Evolutionary conservation across 139 green algal species (phyloP), one percentile per base, ranked within the genome.

Genomic region (Monoraphidium neglectum): DNA sequence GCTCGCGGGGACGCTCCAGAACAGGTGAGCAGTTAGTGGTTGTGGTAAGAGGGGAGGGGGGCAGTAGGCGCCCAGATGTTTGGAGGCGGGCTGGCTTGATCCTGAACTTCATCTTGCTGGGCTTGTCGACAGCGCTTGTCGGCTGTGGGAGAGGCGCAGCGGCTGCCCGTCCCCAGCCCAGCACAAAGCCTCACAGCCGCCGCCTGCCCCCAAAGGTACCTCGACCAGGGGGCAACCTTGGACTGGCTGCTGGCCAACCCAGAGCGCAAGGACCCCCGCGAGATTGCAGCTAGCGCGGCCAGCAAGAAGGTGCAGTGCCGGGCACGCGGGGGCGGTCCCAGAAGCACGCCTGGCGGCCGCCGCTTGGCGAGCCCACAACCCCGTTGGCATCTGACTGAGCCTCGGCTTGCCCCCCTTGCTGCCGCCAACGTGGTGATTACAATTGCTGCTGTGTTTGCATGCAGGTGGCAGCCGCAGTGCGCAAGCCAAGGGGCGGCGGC

Each of bases 21-120:
- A 87, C 83, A 81, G n/a, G n/a, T n/a, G n/a, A n/a, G n/a, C n/a
- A 76, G 74, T 80, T 62, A 78, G 72, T n/a, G n/a, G n/a, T 23
- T 0, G 30, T 70, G 35, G n/a, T 13, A 24, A 18, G 28, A 70
- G 33, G 63, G n/a, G 28, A 72, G 12, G 28, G 12, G 28, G 40
- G 63, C 63, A 46, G 46, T 18, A 8, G 10, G 10, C 15, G 16
- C 59, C 59, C 35, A 28, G n/a, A 66, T 16, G 59, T 18, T 13
- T 28, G 35, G 33, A 30, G 16, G 59, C 21, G 36, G 18, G 12
- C 59, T 30, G 28, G 21, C 59, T 66, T 6, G 24, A 13, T 35
- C 10, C 43, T 57, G 2, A 28, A 69, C 23, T 51, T 24, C 8
- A 32, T 37, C n/a, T 4, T 69, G 62, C 30, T 69, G 12, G 23